phyloP scores from a whole-genome alignment of 2,329 filamentous ascomycete genomes.

The Albophoma yamanashiensis region DNA sequence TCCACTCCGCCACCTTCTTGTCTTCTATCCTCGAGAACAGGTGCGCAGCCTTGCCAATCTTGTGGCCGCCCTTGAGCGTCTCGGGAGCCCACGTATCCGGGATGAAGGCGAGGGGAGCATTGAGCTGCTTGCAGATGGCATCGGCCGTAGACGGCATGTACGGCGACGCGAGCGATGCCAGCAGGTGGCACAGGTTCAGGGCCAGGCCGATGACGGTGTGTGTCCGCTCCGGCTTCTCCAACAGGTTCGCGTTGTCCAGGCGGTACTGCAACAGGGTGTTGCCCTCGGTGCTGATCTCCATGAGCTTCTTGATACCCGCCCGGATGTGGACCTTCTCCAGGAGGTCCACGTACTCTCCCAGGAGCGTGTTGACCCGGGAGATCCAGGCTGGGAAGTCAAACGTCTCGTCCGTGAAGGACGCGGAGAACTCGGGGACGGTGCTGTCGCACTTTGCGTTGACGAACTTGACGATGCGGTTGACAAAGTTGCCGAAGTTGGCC shows the following conservation, averaged over 20 bases:
- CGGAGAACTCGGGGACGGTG: constrained; percentile 51
- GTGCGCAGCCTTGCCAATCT: constrained; percentile 67
- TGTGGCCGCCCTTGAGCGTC: constrained; percentile 60
- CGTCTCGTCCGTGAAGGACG: constrained; percentile 48
- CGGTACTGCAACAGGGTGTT: constrained; percentile 42
- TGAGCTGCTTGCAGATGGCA: constrained; percentile 69
- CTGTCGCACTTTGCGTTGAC: constrained; percentile 65
- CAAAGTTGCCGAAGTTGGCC: constrained; percentile 65
- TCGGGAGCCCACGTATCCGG: constrained; percentile 56
- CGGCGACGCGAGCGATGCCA: constrained; percentile 68
- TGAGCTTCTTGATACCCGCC: constrained; percentile 51
- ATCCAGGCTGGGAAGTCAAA: constrained; percentile 14
- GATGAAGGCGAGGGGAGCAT: constrained; percentile 29
- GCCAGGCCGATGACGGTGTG: constrained; percentile 61
- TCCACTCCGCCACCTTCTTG: constrained; percentile 77
- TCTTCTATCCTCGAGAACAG: constrained; percentile 76
- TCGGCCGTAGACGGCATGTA: constrained; percentile 76
- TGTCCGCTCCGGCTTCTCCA: constrained; percentile 43
- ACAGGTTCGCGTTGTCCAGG: constrained; percentile 43
- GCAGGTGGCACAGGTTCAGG: constrained; percentile 72
- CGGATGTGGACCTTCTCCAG: constrained; percentile 65
- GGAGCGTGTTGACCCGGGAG: constrained; percentile 38
- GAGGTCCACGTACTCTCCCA: constrained; percentile 57
- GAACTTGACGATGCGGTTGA: constrained; percentile 66
- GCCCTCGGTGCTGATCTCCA: constrained; percentile 52